Conservation (phyloP, 768 basidiomycete species). For the Naganishia randhawae region DNA sequence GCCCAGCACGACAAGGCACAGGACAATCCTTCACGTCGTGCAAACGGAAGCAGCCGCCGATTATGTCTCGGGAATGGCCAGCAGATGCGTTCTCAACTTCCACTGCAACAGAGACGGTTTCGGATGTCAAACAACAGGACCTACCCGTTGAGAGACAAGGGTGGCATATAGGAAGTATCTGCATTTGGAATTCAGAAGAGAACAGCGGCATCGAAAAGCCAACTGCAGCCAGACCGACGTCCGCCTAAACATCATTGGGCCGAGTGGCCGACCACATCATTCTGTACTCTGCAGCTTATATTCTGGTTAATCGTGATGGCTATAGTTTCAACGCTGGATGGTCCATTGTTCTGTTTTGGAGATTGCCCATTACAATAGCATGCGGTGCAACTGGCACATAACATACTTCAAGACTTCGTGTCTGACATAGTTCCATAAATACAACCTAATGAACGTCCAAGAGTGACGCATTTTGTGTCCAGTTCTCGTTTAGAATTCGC, state of each 20-base stretch:
- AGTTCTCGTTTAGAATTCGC: no score
- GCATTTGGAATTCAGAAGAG: not conserved
- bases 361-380: no score
- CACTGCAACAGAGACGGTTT: not conserved
- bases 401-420: not conserved
- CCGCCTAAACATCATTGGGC: not conserved
- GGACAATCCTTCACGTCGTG: not conserved
- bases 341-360: no score
- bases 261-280: not conserved
- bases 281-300: not conserved
- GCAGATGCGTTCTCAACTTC: not conserved
- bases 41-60: not conserved
- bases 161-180: constrained; percentile 15
- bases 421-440: not conserved
- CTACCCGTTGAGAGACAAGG: constrained; percentile 18
- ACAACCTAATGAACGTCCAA: not conserved
- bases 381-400: no score
- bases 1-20: constrained; percentile 15
- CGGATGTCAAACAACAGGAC: not conserved
- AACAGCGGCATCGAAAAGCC: not conserved
- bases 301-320: not conserved
- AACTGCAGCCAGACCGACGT: not conserved
- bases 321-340: not conserved
- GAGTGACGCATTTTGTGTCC: not conserved
- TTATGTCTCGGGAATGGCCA: constrained; percentile 5